A percentile compares a stretch with the other conserved stretches of the same genome.
Conservation (phyloP, 2,329 filamentous ascomycete genomes). For the Penicillium fuscoglaucum region DNA sequence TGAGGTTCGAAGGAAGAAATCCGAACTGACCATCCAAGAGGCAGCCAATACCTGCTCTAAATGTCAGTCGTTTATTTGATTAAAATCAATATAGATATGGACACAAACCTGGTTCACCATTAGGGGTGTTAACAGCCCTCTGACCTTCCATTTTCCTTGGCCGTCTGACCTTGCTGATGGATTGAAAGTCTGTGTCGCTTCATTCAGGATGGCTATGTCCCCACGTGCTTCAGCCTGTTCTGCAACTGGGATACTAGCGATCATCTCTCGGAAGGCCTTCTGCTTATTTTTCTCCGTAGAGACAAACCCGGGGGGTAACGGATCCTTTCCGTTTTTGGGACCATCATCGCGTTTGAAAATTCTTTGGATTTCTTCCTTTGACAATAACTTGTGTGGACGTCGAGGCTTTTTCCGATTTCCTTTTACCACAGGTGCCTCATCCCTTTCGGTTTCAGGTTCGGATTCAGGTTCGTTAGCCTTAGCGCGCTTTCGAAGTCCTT, state of each 20-base stretch:
- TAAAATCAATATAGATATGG: not conserved
- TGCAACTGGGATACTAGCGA: not conserved
- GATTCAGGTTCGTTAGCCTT: not conserved
- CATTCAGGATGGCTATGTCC: not conserved
- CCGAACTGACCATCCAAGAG: not conserved
- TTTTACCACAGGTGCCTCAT: not conserved
- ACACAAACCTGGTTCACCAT: constrained; percentile 1
- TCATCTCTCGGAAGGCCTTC: not conserved
- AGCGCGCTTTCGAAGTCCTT: not conserved
- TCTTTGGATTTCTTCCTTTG: not conserved
- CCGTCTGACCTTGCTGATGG: not conserved
- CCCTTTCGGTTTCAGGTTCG: not conserved
- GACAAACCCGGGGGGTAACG: not conserved
- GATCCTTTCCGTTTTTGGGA: not conserved
- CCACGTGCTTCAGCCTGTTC: not conserved
- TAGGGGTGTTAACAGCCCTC: not conserved
- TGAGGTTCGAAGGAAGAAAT: not conserved
- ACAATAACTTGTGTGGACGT: not conserved
- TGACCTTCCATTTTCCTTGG: not conserved
- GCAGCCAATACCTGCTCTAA: not conserved
- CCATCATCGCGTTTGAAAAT: not conserved
- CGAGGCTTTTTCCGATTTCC: not conserved
- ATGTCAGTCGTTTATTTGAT: not conserved
- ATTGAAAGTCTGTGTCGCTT: not conserved
- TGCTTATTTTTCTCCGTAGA: not conserved